Base-by-base conservation (phyloP, 129 eudicot genomes). In the Mikania micrantha region DNA sequence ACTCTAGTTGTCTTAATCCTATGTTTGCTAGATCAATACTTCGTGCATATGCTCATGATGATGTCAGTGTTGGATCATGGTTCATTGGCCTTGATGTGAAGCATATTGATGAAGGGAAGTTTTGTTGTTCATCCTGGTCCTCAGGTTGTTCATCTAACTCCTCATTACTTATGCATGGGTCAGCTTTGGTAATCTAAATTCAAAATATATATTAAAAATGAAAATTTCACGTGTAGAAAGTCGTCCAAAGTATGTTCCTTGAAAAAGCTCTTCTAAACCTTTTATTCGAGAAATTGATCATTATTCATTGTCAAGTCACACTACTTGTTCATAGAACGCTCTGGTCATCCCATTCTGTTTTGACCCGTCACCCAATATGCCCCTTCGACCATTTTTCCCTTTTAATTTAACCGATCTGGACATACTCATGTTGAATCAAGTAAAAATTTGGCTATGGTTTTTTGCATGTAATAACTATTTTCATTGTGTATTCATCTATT, bases 21-120 rank as follows among this genome's bases (percentile, higher is more conserved):
- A 16, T 62, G 16, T 28, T 64, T 41, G 66, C 66, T 75, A 91
- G 97, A 79, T 75, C 85, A 17, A 57, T 85, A 45, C 90, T 91
- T 22, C 95, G 93, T 20, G 54, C 87, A 11, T 91, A 85, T 71
- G 88, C 97, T 12, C 93, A 91, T 67, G 97, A 91, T 73, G 97
- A 91, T 78, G 79, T 91, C 67, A 91, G 93, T 66, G 83, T 49
- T 27, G 97, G 97, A 28, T 87, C 97, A 34, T 91, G 97, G 97
- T 83, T 91, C 49, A 79, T 91, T 68, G 97, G 97, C 41, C 82
- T 91, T 67, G 90, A 87, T 70, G 90, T 81, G 66, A 79, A 87
- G 28, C 85, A 91, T 73, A 78, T 85, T 47, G 85, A 87, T 81
- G 97, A 91, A 87, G 83, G 74, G 53, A 91, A 85, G 75, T 84